Base-by-base conservation (phyloP, 495 filamentous ascomycete species). In the Podospora conica region DNA sequence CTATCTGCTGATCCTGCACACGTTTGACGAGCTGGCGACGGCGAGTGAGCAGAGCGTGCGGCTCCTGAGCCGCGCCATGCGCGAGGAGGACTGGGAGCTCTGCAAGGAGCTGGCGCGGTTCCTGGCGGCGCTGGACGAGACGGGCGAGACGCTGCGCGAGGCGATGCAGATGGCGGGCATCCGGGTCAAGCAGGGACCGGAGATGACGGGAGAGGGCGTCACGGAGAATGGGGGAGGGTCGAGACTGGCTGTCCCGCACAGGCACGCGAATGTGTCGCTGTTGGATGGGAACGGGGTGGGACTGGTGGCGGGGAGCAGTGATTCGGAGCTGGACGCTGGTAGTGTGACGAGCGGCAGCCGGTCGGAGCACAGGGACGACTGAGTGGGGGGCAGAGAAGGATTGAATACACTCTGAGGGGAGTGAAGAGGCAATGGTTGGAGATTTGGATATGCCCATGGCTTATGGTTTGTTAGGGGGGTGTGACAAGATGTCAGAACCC, bases 91-190 rank as follows among this genome's bases (percentile, higher is more conserved):
- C 75, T 99, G 94, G 95, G 96, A 98, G 65, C 82, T 98, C 6
- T 98, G 96, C 76, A 96, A 92, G 68, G 96, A 99, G 73, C 80
- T 99, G 3, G 93, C 93, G 24, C 79, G 96, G 29, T 99, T 99
- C 75, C 77, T 99, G 59, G 91, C 94, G 55, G 95, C 95, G 2
- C 84, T 99, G 62, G 96, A 99, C 74, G 86, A 90, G 68, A 90
- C 86, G 4, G 95, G 95, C 0, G 86, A 88, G 60, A 96, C 92
- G 55, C 79, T 99, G 23, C 85, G 87, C 57, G 85, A 91, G 66
- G 91, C 91, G 0, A 85, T 97, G 73, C 85, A 87, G 65, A 79
- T 90, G 70, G 89, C 93, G 2, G 88, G 87, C 57, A 71, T 86
- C 18, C 78, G 79, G 54, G 79, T 80, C 31, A 79, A 80, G 5